Conservation (phyloP, 768 basidiomycete genomes). For the Tephrocybe sp. region DNA sequence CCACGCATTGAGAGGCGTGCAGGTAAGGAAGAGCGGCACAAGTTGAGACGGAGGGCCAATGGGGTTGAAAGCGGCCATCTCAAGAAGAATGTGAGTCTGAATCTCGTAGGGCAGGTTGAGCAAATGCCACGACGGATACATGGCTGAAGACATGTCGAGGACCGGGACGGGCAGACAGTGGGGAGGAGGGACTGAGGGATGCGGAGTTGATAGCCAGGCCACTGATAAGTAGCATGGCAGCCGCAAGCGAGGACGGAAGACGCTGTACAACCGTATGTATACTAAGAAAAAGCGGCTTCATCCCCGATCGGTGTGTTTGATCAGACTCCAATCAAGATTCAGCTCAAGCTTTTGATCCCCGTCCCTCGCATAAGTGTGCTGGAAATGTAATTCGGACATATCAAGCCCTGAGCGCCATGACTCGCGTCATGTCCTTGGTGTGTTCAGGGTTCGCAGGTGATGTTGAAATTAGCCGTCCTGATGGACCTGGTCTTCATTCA, state of each 20-base stretch:
- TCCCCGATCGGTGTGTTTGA: not conserved
- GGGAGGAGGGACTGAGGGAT: constrained; percentile 33
- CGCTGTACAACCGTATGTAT: not conserved
- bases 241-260: not conserved
- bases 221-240: not conserved
- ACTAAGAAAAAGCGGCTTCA: not conserved
- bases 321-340: too few species aligned
- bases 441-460: not conserved
- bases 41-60: constrained; percentile 47
- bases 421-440: not conserved
- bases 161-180: not conserved
- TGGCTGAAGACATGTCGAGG: not conserved
- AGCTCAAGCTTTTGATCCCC: not conserved
- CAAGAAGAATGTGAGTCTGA: not conserved
- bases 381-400: too few species aligned
- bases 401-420: too few species aligned
- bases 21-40: constrained; percentile 48
- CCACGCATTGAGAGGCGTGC: constrained; percentile 32
- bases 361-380: not conserved
- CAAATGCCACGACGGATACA: not conserved
- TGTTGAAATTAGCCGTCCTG: too few species aligned
- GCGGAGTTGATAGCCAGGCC: constrained; percentile 39
- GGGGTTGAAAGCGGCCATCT: constrained; percentile 14
- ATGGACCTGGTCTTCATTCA: too few species aligned
- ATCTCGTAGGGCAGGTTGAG: not conserved